Evolutionary conservation across 257 asterid species (phyloP), one percentile per base, ranked within the genome.

Genomic region (Verbascum thapsus): DNA sequence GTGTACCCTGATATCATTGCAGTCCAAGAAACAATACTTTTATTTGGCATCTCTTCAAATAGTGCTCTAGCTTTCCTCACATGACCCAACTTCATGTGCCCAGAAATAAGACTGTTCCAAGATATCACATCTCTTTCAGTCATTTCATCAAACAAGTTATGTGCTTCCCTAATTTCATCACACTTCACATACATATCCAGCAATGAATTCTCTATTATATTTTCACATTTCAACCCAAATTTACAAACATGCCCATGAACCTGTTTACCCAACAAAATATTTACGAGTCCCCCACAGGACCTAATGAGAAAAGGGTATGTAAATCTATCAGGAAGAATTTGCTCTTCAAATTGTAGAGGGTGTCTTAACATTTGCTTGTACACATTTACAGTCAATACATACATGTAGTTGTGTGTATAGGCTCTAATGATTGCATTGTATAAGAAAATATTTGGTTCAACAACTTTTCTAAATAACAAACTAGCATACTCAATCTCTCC

Each of bases 281-380:
- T 17, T 44, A 52, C 3, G 60, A 87, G 71, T 8, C 81, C 95
- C 38, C 85, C 87, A 26, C 94, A 80, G 5, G 95, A 88, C 63
- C 95, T 78, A 58, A 88, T 72, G n/a, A 83, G 75, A 67, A 75
- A 83, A 10, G 98, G 91, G 78, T 80, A 85, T 10, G 96, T 90
- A 23, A 74, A 83, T 64, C 80, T 77, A 71, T 87, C 86, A 0
- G 96, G 86, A 50, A 65, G 61, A 39, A 58, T 48, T 11, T 64
- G 67, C 13, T 66, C 83, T 62, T 64, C 76, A 23, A 20, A 18
- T 3, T 39, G 63, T 38, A 12, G n/a, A 55, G 67, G 26, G 63
- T 69, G 58, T 15, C 73, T 70, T 58, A 87, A 53, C 85, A 90
- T 63, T 38, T 72, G 63, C 76, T 64, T 74, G 52, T 83, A 90